Base-by-base conservation (phyloP, 2,329 filamentous ascomycete genomes). In the Xylaria sp. region DNA sequence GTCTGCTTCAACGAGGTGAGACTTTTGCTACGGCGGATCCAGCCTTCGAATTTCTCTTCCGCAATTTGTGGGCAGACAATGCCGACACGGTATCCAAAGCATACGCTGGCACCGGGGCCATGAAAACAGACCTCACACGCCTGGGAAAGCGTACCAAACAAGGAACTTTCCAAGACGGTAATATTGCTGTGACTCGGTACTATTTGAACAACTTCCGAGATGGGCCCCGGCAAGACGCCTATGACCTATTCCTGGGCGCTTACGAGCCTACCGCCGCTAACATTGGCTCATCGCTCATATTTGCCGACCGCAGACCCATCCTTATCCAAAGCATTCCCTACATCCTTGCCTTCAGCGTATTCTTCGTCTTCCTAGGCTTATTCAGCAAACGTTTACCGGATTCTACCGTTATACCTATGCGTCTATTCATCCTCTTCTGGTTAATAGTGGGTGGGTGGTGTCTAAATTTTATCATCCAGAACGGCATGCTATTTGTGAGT, bases 91-190 rank as follows among this genome's bases (percentile, higher is more conserved):
- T 99, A 39, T 97, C 94, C 19, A 91, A 89, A 73, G 91, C 93
- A 0, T 99, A 99, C 81, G 96, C 96, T 0, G 96, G 96, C 64
- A 99, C 97, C 0, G 97, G 96, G 2, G 96, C 96, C 60, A 89
- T 99, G 83, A 99, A 99, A 86, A 99, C 96, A 0, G 97, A 99
- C 79, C 93, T 98, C 75, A 99, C 96, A 2, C 91, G 96, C n/a
- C 93, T 93, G 1, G 97, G 95, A 58, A 90, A 92, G 76, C 89
- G 97, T 62, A 99, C 96, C 34, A 93, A 91, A 77, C 88, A 89
- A 8, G 96, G 96, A 63, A 92, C 92, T 67, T 82, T 97, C 58
- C 93, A 96, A 77, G 96, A 99, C 79, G 85, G 93, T 60, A 93
- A 90, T 75, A 95, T 98, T 72, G 96, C 94, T 48, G 83, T 97